A percentile compares a stretch with the other conserved stretches of the same genome.
Evolutionary conservation across 1,139 yeast species (phyloP).

Genomic region (Torulaspora globosa): DNA sequence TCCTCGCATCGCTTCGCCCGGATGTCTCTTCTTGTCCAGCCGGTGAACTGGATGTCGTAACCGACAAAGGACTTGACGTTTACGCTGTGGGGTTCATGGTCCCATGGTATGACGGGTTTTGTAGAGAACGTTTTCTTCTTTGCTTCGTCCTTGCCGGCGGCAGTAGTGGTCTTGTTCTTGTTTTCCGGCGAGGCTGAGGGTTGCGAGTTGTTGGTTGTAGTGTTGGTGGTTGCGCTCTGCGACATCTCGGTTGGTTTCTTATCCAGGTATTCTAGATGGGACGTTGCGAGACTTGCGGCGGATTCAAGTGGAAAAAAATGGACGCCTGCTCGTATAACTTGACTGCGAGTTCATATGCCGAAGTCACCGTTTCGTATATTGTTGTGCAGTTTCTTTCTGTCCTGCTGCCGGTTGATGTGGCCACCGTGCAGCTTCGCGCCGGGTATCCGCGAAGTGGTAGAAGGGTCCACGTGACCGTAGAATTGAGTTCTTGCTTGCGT

Average conservation of each 20-base stretch:
- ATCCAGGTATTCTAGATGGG: neutral
- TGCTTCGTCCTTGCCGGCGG: slow-evolving; percentile 6
- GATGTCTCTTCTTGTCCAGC: slow-evolving; percentile 28
- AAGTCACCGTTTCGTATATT: slow-evolving; percentile 36
- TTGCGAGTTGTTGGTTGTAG: too few species aligned
- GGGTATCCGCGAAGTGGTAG: slow-evolving; percentile 1
- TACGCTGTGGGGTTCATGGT: slow-evolving; percentile 16
- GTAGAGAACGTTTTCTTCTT: slow-evolving; percentile 9
- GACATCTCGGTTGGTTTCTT: neutral
- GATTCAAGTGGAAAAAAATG: neutral
- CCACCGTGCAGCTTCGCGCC: slow-evolving; percentile 31
- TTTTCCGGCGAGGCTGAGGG: slow-evolving; percentile 7
- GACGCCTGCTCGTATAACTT: too few species aligned
- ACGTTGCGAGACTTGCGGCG: neutral
- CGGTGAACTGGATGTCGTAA: slow-evolving; percentile 25
- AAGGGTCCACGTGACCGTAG: slow-evolving; percentile 1
- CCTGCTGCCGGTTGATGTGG: slow-evolving; percentile 28
- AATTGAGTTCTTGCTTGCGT: neutral
- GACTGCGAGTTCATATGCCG: slow-evolving; percentile 28
- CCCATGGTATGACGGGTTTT: slow-evolving; percentile 26
- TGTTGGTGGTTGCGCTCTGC: slow-evolving; percentile 1
- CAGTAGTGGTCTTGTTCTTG: slow-evolving; percentile 4
- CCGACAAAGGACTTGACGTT: slow-evolving; percentile 28
- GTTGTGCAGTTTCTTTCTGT: slow-evolving; percentile 32
- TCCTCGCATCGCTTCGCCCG: neutral